Evolutionary conservation across 306 rosid species (phyloP).

Genomic region (Neltuma alba): DNA sequence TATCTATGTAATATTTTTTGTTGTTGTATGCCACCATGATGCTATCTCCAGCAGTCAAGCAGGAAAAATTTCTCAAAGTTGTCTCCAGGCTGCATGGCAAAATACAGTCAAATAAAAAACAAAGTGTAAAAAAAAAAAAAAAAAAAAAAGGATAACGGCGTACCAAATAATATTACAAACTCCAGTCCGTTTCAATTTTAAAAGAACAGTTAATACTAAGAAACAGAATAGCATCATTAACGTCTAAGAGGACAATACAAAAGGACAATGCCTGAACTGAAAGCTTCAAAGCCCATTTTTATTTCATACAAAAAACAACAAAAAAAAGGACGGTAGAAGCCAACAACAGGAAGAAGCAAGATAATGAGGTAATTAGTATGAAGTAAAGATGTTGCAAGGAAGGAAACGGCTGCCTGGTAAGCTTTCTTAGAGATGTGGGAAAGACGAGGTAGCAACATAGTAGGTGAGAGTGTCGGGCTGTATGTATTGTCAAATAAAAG

Average conservation of each 20-base stretch:
- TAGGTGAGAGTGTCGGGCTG: not conserved
- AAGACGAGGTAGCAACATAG: not conserved
- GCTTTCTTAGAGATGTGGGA: not conserved
- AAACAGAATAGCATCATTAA: not conserved
- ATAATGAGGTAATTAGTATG: not conserved
- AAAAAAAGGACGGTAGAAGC: not conserved
- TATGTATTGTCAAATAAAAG: not conserved
- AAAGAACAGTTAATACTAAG: not conserved
- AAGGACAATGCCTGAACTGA: not conserved
- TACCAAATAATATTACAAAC: not conserved
- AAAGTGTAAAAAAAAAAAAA: not conserved
- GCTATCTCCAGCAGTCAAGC: constrained; percentile 94
- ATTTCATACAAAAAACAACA: not conserved
- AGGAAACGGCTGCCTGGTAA: not conserved
- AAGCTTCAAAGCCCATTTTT: not conserved
- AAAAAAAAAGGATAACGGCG: not conserved
- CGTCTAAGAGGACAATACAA: not conserved
- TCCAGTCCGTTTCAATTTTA: not conserved
- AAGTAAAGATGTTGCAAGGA: not conserved
- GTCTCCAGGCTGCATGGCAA: constrained; percentile 79
- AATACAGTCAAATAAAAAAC: constrained; percentile 21
- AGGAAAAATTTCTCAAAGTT: constrained; percentile 89
- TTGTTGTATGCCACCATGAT: constrained; percentile 98
- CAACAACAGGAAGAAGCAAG: not conserved
- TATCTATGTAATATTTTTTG: constrained; percentile 94